Base-by-base conservation (phyloP, 164 flowering plant genomes). In the Chloranthus sessilifolius region DNA sequence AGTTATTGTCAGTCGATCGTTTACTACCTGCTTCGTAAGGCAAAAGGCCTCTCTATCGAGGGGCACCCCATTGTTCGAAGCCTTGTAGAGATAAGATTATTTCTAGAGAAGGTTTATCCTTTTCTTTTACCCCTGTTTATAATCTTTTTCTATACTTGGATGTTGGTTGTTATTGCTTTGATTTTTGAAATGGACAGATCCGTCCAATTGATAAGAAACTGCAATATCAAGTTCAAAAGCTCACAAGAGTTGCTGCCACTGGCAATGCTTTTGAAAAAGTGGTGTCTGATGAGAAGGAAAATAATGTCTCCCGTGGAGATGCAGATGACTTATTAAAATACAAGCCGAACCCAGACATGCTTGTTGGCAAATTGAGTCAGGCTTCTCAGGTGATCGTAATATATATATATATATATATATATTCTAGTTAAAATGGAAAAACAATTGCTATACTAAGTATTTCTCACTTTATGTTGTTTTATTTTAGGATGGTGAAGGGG, bases 131-230 rank as follows among this genome's bases (percentile, higher is more conserved):
- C 28, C 26, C 2, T 23, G 5, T 29, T 11, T 20, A 4, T 26
- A n/a, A 11, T 42, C 17, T 42, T 36, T 20, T 33, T 21, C 16
- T 35, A 3, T 27, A 3, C 15, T 5, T 26, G 17, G 3, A 25
- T 9, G 3, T 5, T 26, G n/a, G 22, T 14, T 27, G 1, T 19
- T 7, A 21, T 52, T 11, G 16, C 45, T 34, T 33, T 34, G 1
- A 4, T 47, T 22, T 15, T 6, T 8, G 5, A 1, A 25, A 17
- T 4, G 8, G 5, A 49, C 77, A 91, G 98, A 76, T 85, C 50
- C 88, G 95, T n/a, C 87, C 95, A 5, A 78, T 92, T 16, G 98
- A 92, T 56, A 83, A 82, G 21, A 88, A 85, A 63, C 74, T 79
- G 5, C 83, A 83, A 30, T 88, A 85, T 60, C 98, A 82, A 75